Conservation (phyloP, 2,329 filamentous ascomycete genomes). For the Thelonectria blattea region DNA sequence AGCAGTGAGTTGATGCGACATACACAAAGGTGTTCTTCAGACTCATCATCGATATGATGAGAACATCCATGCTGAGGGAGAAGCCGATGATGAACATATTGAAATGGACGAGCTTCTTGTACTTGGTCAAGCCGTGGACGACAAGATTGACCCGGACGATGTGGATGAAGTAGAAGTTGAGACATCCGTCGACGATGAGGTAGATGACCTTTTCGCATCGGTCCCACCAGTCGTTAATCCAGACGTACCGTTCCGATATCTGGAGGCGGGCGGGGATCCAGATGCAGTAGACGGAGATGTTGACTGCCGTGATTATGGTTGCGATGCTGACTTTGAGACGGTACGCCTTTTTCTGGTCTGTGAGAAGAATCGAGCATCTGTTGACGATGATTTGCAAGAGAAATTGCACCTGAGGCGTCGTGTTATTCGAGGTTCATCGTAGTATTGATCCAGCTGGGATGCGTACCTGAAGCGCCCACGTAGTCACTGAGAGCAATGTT, state of each 20-base stretch:
- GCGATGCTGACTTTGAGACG: constrained; percentile 31
- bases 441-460: not conserved
- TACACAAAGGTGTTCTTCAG: constrained; percentile 39
- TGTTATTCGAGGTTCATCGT: constrained; percentile 2
- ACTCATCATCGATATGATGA: constrained; percentile 40
- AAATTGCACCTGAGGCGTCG: constrained; percentile 25
- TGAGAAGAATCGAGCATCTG: constrained; percentile 34
- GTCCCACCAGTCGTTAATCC: constrained; percentile 37
- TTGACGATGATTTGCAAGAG: constrained; percentile 40
- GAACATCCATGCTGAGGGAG: constrained; percentile 37
- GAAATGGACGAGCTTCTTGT: constrained; percentile 34
- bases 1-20: not conserved
- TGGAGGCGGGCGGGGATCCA: constrained; percentile 37
- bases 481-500: constrained; percentile 29
- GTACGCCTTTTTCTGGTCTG: constrained; percentile 25
- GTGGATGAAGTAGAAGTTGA: constrained; percentile 38
- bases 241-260: constrained; percentile 32
- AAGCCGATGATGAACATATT: constrained; percentile 40
- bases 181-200: constrained; percentile 32
- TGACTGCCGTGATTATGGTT: constrained; percentile 34
- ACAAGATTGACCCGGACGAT: constrained; percentile 34
- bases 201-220: constrained; percentile 39
- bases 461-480: constrained; percentile 37
- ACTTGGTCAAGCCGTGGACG: constrained; percentile 33
- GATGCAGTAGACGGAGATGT: constrained; percentile 37